Evolutionary conservation across 148 eudicot genomes (phyloP).

Genomic region (Cornus florida): DNA sequence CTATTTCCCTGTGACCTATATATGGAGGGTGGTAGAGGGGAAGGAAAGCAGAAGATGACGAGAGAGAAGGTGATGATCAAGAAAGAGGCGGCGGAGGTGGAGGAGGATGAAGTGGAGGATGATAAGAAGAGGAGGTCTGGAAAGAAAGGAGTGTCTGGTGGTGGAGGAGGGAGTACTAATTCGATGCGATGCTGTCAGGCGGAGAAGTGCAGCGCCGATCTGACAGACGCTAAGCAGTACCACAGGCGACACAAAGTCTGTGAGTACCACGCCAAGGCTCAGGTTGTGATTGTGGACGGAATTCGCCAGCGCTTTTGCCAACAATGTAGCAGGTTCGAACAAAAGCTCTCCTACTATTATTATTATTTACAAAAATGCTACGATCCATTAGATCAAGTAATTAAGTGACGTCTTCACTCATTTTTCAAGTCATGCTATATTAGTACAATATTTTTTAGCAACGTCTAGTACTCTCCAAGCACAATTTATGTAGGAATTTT

Average conservation of each 20-base stretch:
- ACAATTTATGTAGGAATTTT: too few species aligned
- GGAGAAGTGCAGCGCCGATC: conserved; percentile 42
- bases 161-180: neutral
- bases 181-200: conserved; percentile 37
- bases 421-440: too few species aligned
- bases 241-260: conserved; percentile 55
- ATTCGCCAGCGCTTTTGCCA: conserved; percentile 54
- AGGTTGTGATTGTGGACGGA: conserved; percentile 40
- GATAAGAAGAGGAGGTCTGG: conserved; percentile 5
- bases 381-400: too few species aligned
- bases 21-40: conserved; percentile 12
- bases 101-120: conserved; percentile 1
- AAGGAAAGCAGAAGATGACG: neutral
- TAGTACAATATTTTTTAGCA: too few species aligned
- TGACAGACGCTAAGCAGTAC: conserved; percentile 43
- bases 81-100: conserved; percentile 5
- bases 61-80: conserved; percentile 8
- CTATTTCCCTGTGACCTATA: neutral
- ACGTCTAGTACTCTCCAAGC: too few species aligned
- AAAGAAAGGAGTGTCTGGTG: neutral
- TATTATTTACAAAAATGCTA: too few species aligned
- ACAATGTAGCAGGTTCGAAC: conserved; percentile 51
- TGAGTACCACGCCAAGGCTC: conserved; percentile 53
- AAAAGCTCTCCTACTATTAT: too few species aligned
- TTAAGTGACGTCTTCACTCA: too few species aligned